Conservation (phyloP, 1,284 basidiomycete genomes). For the Apiotrichum veenhuisii region DNA sequence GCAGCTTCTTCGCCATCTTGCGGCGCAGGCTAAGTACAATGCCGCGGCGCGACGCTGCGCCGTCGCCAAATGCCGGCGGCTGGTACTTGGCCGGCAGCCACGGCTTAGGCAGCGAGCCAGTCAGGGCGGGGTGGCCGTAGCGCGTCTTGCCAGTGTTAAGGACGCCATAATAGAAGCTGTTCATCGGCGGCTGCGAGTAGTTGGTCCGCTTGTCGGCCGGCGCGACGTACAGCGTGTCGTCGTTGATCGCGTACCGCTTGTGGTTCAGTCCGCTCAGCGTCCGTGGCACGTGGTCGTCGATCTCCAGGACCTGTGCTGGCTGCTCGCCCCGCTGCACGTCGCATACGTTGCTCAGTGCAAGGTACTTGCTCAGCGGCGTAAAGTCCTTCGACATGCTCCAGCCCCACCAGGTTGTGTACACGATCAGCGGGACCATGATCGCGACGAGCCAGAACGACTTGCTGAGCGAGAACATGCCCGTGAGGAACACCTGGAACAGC, state of each 20-base stretch:
- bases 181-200: constrained; percentile 93
- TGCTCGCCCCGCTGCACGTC: constrained; percentile 83
- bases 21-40: constrained; percentile 41
- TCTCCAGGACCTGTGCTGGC: constrained; percentile 65
- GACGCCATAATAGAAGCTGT: constrained; percentile 83
- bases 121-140: constrained; percentile 86
- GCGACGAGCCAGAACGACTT: constrained; percentile 68
- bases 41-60: constrained; percentile 50
- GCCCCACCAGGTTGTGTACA: constrained; percentile 72
- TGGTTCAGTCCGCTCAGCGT: constrained; percentile 81
- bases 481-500: constrained; percentile 86
- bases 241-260: constrained; percentile 81
- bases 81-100: constrained; percentile 83
- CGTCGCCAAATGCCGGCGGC: constrained; percentile 45
- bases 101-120: constrained; percentile 78
- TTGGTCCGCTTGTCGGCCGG: constrained; percentile 85
- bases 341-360: constrained; percentile 72
- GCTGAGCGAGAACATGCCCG: constrained; percentile 79
- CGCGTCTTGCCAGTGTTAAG: constrained; percentile 67
- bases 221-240: constrained; percentile 90
- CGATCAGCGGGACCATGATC: constrained; percentile 68
- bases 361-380: constrained; percentile 72
- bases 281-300: constrained; percentile 75
- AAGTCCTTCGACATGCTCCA: constrained; percentile 69
- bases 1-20: constrained; percentile 41